Conservation (phyloP, 495 filamentous ascomycete genomes). For the Trichoderma asperelloides region DNA sequence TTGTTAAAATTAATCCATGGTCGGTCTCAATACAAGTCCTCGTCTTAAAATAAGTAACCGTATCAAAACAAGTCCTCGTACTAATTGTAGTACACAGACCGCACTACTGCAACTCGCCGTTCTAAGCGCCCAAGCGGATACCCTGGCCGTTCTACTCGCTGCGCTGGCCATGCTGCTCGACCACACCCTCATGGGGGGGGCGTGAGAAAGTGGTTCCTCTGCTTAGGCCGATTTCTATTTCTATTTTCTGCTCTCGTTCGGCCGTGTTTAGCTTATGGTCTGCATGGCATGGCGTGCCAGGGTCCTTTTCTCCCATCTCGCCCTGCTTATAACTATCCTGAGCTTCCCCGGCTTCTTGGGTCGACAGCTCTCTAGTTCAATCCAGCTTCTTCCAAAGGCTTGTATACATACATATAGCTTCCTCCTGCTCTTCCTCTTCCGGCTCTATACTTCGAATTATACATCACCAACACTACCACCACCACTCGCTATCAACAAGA, state of each 20-base stretch:
- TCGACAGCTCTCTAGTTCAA: not conserved
- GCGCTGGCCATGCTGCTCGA: not conserved
- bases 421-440: not conserved
- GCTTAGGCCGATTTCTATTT: not conserved
- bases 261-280: not conserved
- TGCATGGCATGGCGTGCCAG: not conserved
- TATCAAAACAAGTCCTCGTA: too few species aligned
- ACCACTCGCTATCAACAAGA: not conserved
- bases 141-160: not conserved
- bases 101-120: not conserved
- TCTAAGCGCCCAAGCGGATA: slow-evolving; percentile 6
- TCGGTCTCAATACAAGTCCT: too few species aligned
- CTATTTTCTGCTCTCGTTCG: not conserved
- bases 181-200: not conserved
- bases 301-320: not conserved
- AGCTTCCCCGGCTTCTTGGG: not conserved
- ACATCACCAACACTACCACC: not conserved
- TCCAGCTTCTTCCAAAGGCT: not conserved
- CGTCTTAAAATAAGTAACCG: too few species aligned
- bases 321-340: not conserved
- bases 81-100: not conserved
- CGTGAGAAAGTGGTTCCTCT: not conserved
- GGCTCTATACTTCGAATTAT: not conserved
- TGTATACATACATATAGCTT: not conserved
- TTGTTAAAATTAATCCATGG: too few species aligned